phyloP scores from a whole-genome alignment of 495 filamentous ascomycete species.

The Podospora conica region DNA sequence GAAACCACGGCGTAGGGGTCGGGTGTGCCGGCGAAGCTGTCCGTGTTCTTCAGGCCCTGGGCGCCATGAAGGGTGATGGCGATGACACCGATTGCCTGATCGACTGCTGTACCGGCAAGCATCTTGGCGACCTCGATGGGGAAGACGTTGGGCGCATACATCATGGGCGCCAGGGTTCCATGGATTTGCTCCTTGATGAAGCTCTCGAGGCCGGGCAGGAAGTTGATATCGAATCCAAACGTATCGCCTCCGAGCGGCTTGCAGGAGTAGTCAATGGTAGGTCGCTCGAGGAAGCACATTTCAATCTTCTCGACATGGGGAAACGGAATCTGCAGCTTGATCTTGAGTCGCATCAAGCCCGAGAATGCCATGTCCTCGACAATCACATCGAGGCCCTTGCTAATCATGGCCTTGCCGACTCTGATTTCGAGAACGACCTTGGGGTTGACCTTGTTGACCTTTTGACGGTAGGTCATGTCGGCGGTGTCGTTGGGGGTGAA shows the following conservation, averaged over 20 bases:
- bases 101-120: conserved; percentile 89
- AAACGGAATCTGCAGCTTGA: conserved; percentile 93
- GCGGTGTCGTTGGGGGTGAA: conserved; percentile 92
- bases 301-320: conserved; percentile 91
- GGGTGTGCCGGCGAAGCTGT: conserved; percentile 86
- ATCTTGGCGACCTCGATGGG: conserved; percentile 98
- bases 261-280: conserved; percentile 87
- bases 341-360: conserved; percentile 91
- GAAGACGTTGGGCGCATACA: conserved; percentile 96
- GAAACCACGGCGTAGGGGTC: conserved; percentile 90
- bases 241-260: conserved; percentile 94
- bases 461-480: conserved; percentile 82
- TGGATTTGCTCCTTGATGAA: conserved; percentile 98
- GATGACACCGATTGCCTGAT: conserved; percentile 91
- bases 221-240: conserved; percentile 97
- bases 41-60: conserved; percentile 85
- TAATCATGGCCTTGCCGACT: conserved; percentile 88
- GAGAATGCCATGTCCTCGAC: conserved; percentile 96
- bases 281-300: conserved; percentile 71
- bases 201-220: conserved; percentile 85
- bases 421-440: conserved; percentile 92
- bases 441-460: conserved; percentile 93
- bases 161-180: conserved; percentile 84
- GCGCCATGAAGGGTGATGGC: conserved; percentile 88
- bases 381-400: conserved; percentile 94